Conservation (phyloP, 768 basidiomycete genomes). For the Agaricus sinodeliciosus region DNA sequence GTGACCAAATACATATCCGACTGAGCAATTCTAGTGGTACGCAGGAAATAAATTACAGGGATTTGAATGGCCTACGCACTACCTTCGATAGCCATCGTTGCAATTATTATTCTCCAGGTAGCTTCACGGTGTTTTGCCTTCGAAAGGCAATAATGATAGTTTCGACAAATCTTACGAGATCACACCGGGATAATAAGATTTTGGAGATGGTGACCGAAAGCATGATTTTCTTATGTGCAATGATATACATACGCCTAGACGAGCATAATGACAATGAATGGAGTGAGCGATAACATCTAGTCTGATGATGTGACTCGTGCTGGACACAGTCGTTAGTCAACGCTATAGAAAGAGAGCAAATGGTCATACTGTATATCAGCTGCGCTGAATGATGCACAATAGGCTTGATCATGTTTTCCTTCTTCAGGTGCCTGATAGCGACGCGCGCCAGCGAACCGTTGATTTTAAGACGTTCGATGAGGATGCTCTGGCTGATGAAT, state of each 20-base stretch:
- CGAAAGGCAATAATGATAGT: neutral
- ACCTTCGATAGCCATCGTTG: too few species aligned
- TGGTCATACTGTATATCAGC: slow-evolving; percentile 86
- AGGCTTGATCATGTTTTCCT: slow-evolving; percentile 89
- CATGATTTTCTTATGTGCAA: slow-evolving; percentile 31
- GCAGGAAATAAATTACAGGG: too few species aligned
- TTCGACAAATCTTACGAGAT: neutral
- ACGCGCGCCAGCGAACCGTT: slow-evolving; percentile 91
- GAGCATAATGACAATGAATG: slow-evolving; percentile 23
- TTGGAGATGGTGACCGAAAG: slow-evolving; percentile 14
- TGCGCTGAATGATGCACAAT: slow-evolving; percentile 95
- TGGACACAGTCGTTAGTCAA: slow-evolving; percentile 15
- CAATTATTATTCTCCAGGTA: too few species aligned
- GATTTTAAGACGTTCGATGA: slow-evolving; percentile 97
- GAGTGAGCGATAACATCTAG: slow-evolving; percentile 23
- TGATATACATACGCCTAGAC: slow-evolving; percentile 29
- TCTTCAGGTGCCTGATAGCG: slow-evolving; percentile 89
- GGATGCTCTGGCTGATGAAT: slow-evolving; percentile 95
- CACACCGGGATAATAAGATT: neutral
- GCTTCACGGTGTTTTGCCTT: too few species aligned
- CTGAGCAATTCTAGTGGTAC: too few species aligned
- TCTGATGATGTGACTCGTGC: slow-evolving; percentile 46
- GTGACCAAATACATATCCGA: too few species aligned
- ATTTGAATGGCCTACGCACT: too few species aligned
- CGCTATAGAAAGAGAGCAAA: neutral